Evolutionary conservation across 805 yeast species (phyloP), one percentile per base, ranked within the genome.

Genomic region (Torulaspora delbrueckii): DNA sequence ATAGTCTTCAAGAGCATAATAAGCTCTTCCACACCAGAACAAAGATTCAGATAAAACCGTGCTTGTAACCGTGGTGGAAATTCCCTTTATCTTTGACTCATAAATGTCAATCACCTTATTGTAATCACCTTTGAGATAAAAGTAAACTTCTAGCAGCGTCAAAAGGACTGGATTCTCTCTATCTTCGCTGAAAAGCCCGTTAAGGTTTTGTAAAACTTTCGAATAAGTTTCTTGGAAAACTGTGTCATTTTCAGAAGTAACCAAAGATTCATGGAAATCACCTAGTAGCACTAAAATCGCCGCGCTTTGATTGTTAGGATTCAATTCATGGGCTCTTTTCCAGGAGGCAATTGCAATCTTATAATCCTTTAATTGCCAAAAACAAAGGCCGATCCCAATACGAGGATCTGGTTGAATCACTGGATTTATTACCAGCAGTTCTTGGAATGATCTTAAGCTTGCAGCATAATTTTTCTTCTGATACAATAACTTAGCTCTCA

Each of bases 321-420:
- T 78, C 34, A 91, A 65, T 60, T 82, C 84, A 26, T 81, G 67
- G 1, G 87, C 76, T 58, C 97, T 77, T 51, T 78, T 76, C 97
- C 98, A 93, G 0, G 98, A 84, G 40, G 71, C 69, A 5, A 76
- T 59, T 0, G 99, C 98, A 70, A 87, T 76, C 42, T 76, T 76
- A 52, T 78, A 77, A 63, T 87, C 95, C 42, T 84, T 84, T 50
- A 93, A 70, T 49, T 78, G 78, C 97, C 97, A 93, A 62, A 82
- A 91, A 65, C 97, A 90, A 53, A 93, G 70, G 28, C 99, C 99
- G 50, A 91, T 79, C 24, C 98, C 99, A 49, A 93, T 76, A 65
- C 99, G 75, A 14, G 97, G 95, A 68, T 91, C 97, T 4, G 98
- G 97, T 55, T 77, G 77, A 55, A 84, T 69, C 30, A 84, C 62